Conservation (phyloP, 2,329 filamentous ascomycete genomes). For the Dactylella cylindrospora region DNA sequence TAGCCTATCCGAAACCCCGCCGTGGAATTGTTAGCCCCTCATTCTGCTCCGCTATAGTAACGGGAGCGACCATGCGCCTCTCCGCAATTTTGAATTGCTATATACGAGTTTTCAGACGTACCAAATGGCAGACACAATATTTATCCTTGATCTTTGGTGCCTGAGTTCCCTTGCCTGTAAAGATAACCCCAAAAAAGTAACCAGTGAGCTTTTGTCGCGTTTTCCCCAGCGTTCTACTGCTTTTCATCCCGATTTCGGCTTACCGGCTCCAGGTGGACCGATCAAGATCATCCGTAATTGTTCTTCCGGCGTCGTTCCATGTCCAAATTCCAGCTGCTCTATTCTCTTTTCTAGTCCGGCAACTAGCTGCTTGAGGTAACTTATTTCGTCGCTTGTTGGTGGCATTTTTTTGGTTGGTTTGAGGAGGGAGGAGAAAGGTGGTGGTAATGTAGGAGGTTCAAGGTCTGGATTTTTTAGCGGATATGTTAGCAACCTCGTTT, state of each 20-base stretch:
- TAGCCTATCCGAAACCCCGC: constrained; percentile 71
- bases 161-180: constrained; percentile 93
- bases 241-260: constrained; percentile 51
- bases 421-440: constrained; percentile 45
- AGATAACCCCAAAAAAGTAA: constrained; percentile 27
- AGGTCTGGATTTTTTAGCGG: too few species aligned
- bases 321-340: constrained; percentile 73
- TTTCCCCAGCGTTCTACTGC: background rate
- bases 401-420: constrained; percentile 63
- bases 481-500: too few species aligned
- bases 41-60: background rate
- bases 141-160: constrained; percentile 97
- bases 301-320: constrained; percentile 58
- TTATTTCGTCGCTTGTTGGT: constrained; percentile 80
- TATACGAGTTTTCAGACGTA: too few species aligned
- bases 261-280: constrained; percentile 95
- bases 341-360: constrained; percentile 82
- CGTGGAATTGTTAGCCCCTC: background rate
- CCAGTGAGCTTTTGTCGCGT: constrained; percentile 40
- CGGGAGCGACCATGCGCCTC: too few species aligned
- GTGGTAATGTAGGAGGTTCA: too few species aligned
- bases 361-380: constrained; percentile 81
- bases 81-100: too few species aligned
- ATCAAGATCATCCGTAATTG: constrained; percentile 96
- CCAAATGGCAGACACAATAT: constrained; percentile 95